Base-by-base conservation (phyloP, 345 rosid genomes). In the Iberis pinnata region DNA sequence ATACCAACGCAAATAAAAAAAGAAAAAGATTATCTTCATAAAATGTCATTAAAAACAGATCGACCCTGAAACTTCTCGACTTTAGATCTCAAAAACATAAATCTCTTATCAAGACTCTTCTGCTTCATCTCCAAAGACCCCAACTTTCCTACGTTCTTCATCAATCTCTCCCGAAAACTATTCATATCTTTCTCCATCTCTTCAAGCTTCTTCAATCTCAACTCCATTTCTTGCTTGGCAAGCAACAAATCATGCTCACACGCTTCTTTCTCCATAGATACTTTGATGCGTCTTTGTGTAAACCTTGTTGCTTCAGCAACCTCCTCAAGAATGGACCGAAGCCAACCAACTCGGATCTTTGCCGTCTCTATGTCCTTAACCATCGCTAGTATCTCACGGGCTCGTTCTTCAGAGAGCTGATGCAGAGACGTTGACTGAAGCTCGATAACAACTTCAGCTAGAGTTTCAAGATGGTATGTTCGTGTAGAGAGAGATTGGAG, bases 231-330 rank as follows among this genome's bases (percentile, higher is more conserved):
- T 49, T 57, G 46, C 58, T 35, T 65, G 0, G 40, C 70, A 49
- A 57, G 47, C 6, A 35, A 8, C 15, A 57, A 49, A 3, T 12
- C 19, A 1, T 6, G 24, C 9, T 43, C 58, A 25, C 64, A 57
- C 4, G 26, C 53, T 9, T 65, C 52, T 43, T 57, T 57, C 29
- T 65, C 70, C 27, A 4, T 12, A 7, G 3, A 17, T 18, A 5
- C 41, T 0, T 1, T 57, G 2, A 56, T 41, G 0, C n/a, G 33
- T 49, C 25, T 57, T 17, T 57, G 18, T 2, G 48, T 12, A 24
- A 18, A 54, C 40, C 43, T 49, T 0, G 68, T 36, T 3, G 75
- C 83, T 32, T 76, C 86, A 7, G 70, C 42, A 45, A 83, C 58
- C 26, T 81, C 83, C 11, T 65, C 63, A 18, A 56, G 40, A 42